phyloP scores from a whole-genome alignment of 2,329 filamentous ascomycete genomes.

The Helotiales sp. region DNA sequence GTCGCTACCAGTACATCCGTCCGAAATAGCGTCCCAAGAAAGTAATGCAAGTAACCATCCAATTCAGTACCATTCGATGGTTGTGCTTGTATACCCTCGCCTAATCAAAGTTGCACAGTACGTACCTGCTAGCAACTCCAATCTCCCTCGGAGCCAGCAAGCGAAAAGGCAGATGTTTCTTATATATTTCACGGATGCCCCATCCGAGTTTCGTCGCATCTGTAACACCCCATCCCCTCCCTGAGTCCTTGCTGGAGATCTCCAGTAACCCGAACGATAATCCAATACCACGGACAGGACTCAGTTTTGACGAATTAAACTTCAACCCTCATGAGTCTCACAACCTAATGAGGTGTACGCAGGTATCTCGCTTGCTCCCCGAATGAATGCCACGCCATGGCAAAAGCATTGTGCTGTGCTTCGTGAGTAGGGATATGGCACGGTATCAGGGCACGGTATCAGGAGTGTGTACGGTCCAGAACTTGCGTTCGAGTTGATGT shows the following conservation, averaged over 20 bases:
- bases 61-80: neutral
- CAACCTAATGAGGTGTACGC: neutral
- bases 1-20: neutral
- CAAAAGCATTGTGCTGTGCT: neutral
- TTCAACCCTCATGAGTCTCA: neutral
- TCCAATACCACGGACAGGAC: neutral
- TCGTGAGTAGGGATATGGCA: neutral
- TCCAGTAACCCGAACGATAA: too few relatives aligned
- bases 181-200: neutral
- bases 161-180: neutral
- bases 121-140: constrained; percentile 2
- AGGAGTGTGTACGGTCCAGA: neutral
- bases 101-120: neutral
- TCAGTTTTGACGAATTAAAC: neutral
- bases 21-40: neutral
- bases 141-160: constrained; percentile 8
- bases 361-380: neutral
- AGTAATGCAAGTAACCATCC: neutral
- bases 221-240: neutral
- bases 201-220: neutral
- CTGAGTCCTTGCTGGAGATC: too few relatives aligned
- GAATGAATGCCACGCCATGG: neutral
- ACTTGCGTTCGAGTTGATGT: neutral
- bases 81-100: neutral
- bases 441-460: neutral